phyloP scores from a whole-genome alignment of 2,329 filamentous ascomycete genomes.

The Lanzia echinophila region DNA sequence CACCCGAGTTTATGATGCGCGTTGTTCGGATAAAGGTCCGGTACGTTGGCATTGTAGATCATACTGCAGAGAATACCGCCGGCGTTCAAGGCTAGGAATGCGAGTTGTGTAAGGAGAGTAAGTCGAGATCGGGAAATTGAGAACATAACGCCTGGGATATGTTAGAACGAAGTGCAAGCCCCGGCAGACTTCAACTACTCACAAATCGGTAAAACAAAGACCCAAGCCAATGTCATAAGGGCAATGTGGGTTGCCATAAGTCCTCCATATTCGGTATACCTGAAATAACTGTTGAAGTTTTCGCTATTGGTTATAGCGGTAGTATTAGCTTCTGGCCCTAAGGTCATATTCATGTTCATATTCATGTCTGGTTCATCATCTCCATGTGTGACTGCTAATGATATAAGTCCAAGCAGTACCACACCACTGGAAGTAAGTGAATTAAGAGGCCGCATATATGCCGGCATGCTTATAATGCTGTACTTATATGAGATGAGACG shows the following conservation, averaged over 20 bases:
- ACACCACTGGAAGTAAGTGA: conserved; percentile 1
- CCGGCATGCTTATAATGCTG: conserved; percentile 3
- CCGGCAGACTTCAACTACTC: conserved; percentile 28
- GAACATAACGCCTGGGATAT: conserved; percentile 57
- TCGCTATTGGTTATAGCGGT: conserved; percentile 23
- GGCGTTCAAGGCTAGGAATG: conserved; percentile 58
- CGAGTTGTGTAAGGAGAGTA: conserved; percentile 61
- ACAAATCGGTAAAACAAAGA: conserved; percentile 63
- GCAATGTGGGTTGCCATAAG: conserved; percentile 52
- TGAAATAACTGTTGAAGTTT: conserved; percentile 33
- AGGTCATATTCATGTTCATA: conserved; percentile 8
- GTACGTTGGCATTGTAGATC: conserved; percentile 73
- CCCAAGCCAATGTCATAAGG: conserved; percentile 64
- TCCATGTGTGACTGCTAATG: conserved; percentile 10
- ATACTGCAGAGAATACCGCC: conserved; percentile 58
- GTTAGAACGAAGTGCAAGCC: background rate
- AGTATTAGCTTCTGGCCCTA: conserved; percentile 4
- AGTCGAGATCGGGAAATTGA: conserved; percentile 74
- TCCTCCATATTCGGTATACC: conserved; percentile 33
- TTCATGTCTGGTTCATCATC: conserved; percentile 27
- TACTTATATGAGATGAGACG: background rate
- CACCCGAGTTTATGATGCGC: conserved; percentile 86
- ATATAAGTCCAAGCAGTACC: conserved; percentile 11
- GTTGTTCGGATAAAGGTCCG: conserved; percentile 81
- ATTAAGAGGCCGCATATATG: background rate